Evolutionary conservation across 192 early-diverging fungal genomes (phyloP).

Genomic region (Dispira parvispora): DNA sequence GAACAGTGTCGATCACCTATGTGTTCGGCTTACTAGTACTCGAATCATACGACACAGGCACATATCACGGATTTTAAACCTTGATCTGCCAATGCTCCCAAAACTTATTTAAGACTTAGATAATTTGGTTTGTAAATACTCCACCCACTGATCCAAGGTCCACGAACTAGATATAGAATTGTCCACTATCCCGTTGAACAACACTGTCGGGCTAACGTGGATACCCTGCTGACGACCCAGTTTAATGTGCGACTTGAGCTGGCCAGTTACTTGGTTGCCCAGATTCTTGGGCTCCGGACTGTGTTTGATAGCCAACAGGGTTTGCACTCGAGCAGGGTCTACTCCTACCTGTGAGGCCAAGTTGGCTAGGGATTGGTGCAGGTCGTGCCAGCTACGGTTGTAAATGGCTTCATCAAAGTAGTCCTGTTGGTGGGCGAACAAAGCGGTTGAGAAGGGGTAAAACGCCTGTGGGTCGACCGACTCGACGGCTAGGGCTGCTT

Average conservation of each 20-base stretch:
- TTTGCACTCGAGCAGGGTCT: too few relatives aligned
- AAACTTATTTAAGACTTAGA: too few relatives aligned
- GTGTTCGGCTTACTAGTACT: too few relatives aligned
- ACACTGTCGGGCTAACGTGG: slow-evolving; percentile 59
- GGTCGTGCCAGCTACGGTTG: not conserved
- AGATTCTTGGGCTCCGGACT: slow-evolving; percentile 21
- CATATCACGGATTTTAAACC: too few relatives aligned
- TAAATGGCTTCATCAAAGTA: slow-evolving; percentile 12
- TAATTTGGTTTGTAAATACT: slow-evolving; percentile 15
- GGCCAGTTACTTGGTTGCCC: slow-evolving; percentile 50
- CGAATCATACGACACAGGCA: too few relatives aligned
- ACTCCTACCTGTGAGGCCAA: not conserved
- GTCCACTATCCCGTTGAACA: slow-evolving; percentile 47
- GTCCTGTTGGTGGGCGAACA: slow-evolving; percentile 44
- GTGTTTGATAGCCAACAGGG: too few relatives aligned
- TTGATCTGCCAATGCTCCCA: too few relatives aligned
- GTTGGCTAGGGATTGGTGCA: not conserved
- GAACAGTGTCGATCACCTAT: too few relatives aligned
- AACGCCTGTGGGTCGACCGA: slow-evolving; percentile 35
- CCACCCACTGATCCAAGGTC: slow-evolving; percentile 44
- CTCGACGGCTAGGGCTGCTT: slow-evolving; percentile 51
- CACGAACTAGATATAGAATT: slow-evolving; percentile 49
- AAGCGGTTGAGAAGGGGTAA: slow-evolving; percentile 26
- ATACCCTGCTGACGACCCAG: slow-evolving; percentile 51
- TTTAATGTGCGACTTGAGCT: slow-evolving; percentile 51